Evolutionary conservation across 1,284 basidiomycete genomes (phyloP).

Genomic region (Rhodofomes roseus): DNA sequence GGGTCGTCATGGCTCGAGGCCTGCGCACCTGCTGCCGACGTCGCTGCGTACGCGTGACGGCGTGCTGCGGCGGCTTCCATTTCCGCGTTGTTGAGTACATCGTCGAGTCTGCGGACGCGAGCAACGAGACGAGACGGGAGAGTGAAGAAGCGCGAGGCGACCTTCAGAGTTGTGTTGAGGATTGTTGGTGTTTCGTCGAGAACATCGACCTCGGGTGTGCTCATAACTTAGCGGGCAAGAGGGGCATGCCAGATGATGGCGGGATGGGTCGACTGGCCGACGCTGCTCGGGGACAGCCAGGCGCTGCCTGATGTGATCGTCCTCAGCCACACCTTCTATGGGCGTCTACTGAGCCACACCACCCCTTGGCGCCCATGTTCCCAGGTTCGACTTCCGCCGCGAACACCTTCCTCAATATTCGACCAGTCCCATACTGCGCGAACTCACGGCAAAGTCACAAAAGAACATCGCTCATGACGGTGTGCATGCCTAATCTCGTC

Average conservation of each 20-base stretch:
- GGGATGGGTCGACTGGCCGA: background rate
- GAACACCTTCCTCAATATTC: no score
- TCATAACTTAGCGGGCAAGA: background rate
- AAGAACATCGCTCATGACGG: background rate
- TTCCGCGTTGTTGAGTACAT: conserved; percentile 15
- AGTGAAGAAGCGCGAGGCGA: conserved; percentile 37
- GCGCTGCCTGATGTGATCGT: background rate
- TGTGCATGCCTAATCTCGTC: background rate
- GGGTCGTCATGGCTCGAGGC: conserved; percentile 4
- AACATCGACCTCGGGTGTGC: background rate
- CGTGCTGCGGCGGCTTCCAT: background rate
- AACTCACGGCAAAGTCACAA: background rate
- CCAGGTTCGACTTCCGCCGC: background rate
- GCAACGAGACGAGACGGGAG: conserved; percentile 41
- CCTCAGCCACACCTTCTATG: background rate
- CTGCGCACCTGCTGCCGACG: background rate
- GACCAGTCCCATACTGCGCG: no score
- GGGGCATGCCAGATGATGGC: background rate
- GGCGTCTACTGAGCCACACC: background rate
- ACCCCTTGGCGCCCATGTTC: background rate
- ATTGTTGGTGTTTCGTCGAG: conserved; percentile 1
- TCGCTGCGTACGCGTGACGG: conserved; percentile 1
- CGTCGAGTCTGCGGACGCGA: conserved; percentile 36
- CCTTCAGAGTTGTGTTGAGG: conserved; percentile 22
- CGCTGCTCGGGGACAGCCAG: background rate